phyloP scores from a whole-genome alignment of 176 grass and related monocot species.

The Oryza longistaminata region DNA sequence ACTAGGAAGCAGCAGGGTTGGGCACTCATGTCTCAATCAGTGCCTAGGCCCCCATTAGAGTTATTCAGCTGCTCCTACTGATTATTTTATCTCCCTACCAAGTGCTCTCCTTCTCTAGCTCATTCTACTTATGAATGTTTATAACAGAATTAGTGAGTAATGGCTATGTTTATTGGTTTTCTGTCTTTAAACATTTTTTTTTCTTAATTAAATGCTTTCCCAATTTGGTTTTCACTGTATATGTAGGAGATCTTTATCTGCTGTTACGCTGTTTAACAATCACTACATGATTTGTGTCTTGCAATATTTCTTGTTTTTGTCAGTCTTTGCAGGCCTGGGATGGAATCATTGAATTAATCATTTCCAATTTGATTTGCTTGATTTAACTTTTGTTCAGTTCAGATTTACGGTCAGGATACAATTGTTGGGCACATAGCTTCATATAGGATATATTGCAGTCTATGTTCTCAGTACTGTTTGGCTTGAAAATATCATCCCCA shows the following conservation, averaged over 20 bases:
- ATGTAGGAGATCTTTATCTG: not conserved
- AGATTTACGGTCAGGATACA: not conserved
- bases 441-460: not conserved
- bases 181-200: not conserved
- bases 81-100: not conserved
- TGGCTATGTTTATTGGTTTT: not conserved
- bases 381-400: slow-evolving; percentile 14
- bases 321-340: not conserved
- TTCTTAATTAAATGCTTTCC: not conserved
- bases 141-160: not conserved
- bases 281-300: not conserved
- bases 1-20: not conserved
- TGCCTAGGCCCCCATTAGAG: not conserved
- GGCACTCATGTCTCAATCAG: not conserved
- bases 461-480: slow-evolving; percentile 22
- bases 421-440: not conserved
- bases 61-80: not conserved
- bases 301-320: not conserved
- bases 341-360: not conserved
- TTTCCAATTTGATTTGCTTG: not conserved
- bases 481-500: slow-evolving; percentile 5
- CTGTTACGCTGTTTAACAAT: slow-evolving; percentile 14
- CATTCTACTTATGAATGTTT: not conserved
- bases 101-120: not conserved
- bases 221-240: not conserved